Percentiles rank a stretch among this genome's conserved stretches.
Conservation (phyloP, 805 yeast genomes). For the Lachancea lanzarotensis region DNA sequence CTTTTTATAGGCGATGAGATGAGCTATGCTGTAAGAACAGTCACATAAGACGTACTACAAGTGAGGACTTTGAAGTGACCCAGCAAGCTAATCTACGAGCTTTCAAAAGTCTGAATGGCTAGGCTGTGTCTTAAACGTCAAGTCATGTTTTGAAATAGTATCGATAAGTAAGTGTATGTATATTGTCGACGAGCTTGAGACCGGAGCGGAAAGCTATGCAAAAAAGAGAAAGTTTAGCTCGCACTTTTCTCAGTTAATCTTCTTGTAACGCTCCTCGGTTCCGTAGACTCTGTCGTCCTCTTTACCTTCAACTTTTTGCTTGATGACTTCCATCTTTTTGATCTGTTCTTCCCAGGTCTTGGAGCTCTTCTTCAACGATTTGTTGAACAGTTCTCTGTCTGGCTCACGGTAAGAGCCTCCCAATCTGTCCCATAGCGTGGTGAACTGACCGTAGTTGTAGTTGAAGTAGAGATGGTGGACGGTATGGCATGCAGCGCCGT, state of each 20-base stretch:
- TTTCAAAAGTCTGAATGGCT: background rate
- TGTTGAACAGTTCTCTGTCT: constrained; percentile 76
- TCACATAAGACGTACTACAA: constrained; percentile 2
- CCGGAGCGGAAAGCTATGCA: background rate
- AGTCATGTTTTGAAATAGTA: background rate
- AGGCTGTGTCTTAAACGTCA: background rate
- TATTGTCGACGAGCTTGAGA: background rate
- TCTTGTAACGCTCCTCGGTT: constrained; percentile 36
- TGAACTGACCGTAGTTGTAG: constrained; percentile 97
- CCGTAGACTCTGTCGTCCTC: constrained; percentile 69
- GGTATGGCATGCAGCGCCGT: constrained; percentile 98
- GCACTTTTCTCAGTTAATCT: constrained; percentile 12
- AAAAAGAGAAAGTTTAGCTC: background rate
- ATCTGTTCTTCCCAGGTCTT: constrained; percentile 67
- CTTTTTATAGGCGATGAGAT: background rate
- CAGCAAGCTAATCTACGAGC: no score
- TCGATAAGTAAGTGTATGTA: background rate
- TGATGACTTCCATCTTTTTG: constrained; percentile 68
- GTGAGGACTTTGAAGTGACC: no score
- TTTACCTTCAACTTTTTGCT: constrained; percentile 73
- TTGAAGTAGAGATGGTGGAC: constrained; percentile 95
- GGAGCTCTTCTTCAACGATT: constrained; percentile 47
- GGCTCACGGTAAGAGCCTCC: constrained; percentile 93
- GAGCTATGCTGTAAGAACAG: background rate
- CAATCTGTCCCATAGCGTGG: constrained; percentile 95